A percentile compares a stretch with the other conserved stretches of the same genome.
These are phyloP conservation scores for Suillus subluteus DNA, from an alignment of 768 basidiomycete species.

Conservation along the genomic window DNA sequence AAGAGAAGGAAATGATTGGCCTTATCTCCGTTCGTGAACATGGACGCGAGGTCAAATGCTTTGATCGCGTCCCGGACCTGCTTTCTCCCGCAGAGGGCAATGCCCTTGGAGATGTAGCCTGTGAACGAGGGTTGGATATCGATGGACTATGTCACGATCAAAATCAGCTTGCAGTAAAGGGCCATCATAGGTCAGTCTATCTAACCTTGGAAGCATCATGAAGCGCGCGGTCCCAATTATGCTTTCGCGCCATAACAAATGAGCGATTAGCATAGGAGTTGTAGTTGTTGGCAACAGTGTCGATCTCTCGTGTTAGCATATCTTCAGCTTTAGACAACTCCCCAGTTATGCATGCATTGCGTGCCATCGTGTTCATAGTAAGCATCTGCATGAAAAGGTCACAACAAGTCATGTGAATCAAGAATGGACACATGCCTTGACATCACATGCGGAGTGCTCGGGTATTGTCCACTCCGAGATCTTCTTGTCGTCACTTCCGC, in stretches of 20 bases:
- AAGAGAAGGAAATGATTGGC: constrained; percentile 2
- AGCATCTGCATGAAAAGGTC: neutral
- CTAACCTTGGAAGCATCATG: constrained; percentile 1
- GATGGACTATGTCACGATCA: neutral
- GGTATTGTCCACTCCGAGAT: neutral
- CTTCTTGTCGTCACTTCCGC: neutral
- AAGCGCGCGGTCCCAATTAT: neutral
- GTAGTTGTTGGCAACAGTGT: neutral
- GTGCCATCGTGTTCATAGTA: neutral
- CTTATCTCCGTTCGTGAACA: constrained; percentile 1
- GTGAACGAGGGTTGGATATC: neutral
- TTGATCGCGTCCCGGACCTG: neutral
- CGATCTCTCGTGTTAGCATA: neutral
- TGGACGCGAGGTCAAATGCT: constrained; percentile 1
- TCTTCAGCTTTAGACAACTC: neutral
- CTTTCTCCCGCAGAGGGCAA: neutral
- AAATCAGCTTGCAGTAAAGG: neutral
- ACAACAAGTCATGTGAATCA: neutral
- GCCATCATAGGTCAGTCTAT: neutral
- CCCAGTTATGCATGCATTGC: constrained; percentile 1
- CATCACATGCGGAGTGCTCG: neutral
- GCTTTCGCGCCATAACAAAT: constrained; percentile 2
- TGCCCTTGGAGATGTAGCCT: neutral
- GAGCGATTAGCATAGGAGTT: constrained; percentile 1
- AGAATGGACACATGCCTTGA: neutral